These are phyloP conservation scores for Colletotrichum navitas DNA, from an alignment of 2,329 filamentous ascomycete species.

Conservation along the genomic window DNA sequence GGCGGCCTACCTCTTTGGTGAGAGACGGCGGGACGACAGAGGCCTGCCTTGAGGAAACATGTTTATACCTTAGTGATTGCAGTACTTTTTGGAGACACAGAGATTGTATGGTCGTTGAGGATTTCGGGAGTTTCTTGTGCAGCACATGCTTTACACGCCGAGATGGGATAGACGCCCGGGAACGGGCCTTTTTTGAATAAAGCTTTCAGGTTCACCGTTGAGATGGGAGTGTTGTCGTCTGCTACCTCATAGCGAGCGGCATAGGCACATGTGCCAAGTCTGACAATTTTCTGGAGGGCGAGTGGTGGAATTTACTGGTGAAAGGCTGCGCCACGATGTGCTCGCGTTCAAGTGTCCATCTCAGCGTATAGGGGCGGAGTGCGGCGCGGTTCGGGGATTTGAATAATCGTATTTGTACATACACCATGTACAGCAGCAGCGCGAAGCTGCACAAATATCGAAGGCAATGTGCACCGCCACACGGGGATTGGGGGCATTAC, in stretches of 20 bases:
- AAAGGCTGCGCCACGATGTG: slow-evolving; percentile 33
- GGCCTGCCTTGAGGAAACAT: slow-evolving; percentile 44
- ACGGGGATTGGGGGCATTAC: background rate
- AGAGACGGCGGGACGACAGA: slow-evolving; percentile 57
- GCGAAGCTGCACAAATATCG: background rate
- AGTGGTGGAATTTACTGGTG: background rate
- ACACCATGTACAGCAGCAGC: background rate
- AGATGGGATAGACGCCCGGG: slow-evolving; percentile 19
- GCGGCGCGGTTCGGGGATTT: background rate
- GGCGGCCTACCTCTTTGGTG: slow-evolving; percentile 88
- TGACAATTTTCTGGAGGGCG: background rate
- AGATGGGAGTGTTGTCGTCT: background rate
- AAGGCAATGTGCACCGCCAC: slow-evolving; percentile 24
- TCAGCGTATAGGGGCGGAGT: slow-evolving; percentile 30
- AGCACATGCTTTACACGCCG: slow-evolving; percentile 22
- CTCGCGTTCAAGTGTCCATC: slow-evolving; percentile 4
- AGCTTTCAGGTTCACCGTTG: background rate
- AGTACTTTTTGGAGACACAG: background rate
- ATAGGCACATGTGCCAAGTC: background rate
- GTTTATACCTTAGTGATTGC: slow-evolving; percentile 14
- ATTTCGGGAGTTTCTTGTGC: background rate
- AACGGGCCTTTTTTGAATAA: background rate
- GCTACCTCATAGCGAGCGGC: background rate
- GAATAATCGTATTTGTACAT: background rate
- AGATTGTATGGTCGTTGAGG: slow-evolving; percentile 19